Conservation (phyloP, 129 eudicot species). For the Dittrichia graveolens region DNA sequence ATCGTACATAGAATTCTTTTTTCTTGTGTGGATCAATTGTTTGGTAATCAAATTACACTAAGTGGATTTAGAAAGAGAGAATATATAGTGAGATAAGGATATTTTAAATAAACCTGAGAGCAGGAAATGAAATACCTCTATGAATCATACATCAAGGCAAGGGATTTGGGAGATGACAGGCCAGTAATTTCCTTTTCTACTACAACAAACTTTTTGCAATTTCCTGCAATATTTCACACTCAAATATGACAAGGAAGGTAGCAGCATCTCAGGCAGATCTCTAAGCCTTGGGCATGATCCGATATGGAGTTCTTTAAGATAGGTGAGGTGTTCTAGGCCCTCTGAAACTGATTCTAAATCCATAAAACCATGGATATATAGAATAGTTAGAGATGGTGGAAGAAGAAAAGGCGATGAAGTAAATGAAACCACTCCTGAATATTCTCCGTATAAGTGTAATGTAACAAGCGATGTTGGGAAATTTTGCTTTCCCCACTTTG, state of each 20-base stretch:
- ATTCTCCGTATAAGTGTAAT: neutral
- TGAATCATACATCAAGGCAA: constrained; percentile 11
- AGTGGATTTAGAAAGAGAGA: no score
- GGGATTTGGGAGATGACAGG: constrained; percentile 24
- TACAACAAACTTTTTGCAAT: constrained; percentile 7
- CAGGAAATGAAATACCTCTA: no score
- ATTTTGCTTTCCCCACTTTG: constrained; percentile 21
- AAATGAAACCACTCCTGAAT: neutral
- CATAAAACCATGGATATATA: neutral
- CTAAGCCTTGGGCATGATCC: constrained; percentile 19
- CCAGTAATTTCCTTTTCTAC: constrained; percentile 23
- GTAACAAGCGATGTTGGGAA: constrained; percentile 22
- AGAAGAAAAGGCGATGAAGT: neutral
- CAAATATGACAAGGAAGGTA: constrained; percentile 8
- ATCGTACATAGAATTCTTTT: no score
- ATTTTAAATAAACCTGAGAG: no score
- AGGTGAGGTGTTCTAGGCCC: constrained; percentile 24
- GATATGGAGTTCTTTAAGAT: constrained; percentile 7
- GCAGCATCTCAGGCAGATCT: constrained; percentile 2
- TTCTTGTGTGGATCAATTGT: no score
- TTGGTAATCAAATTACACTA: no score
- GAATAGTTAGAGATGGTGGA: constrained; percentile 13
- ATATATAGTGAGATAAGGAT: no score
- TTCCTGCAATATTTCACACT: neutral
- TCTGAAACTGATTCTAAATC: constrained; percentile 16